Evolutionary conservation across 805 yeast genomes (phyloP).

Genomic region (Metschnikowia rubicola): DNA sequence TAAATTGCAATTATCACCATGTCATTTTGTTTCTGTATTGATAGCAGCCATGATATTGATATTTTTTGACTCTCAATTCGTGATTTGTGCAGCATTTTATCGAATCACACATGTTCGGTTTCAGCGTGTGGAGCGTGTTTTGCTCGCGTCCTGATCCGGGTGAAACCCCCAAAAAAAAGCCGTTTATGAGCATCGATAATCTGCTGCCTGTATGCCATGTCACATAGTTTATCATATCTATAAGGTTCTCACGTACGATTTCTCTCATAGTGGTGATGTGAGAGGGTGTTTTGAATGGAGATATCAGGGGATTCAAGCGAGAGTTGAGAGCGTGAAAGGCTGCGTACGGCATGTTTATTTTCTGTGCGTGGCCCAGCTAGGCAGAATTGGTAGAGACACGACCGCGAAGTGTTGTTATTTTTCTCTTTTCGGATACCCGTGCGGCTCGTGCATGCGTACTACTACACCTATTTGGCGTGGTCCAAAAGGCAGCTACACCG

Average conservation of each 20-base stretch:
- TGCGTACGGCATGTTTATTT: conserved; percentile 16
- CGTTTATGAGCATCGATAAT: too few relatives aligned
- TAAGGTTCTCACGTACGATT: conserved; percentile 22
- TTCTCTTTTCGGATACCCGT: conserved; percentile 13
- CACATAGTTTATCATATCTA: background rate
- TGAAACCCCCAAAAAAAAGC: background rate
- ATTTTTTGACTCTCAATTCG: too few relatives aligned
- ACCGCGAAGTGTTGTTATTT: conserved; percentile 15
- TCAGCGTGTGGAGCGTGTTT: background rate
- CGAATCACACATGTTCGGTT: too few relatives aligned
- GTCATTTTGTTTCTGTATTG: too few relatives aligned
- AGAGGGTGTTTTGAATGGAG: conserved; percentile 2
- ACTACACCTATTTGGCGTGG: too few relatives aligned
- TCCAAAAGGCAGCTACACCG: too few relatives aligned
- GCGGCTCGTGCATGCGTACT: too few relatives aligned
- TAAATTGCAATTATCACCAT: too few relatives aligned
- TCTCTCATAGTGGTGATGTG: conserved; percentile 23
- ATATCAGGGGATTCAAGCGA: conserved; percentile 5
- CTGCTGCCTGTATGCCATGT: background rate
- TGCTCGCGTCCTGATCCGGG: conserved; percentile 1
- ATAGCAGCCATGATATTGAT: too few relatives aligned
- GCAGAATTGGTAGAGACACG: conserved; percentile 19
- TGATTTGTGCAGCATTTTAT: too few relatives aligned
- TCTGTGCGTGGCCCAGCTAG: conserved; percentile 16
- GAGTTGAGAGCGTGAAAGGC: conserved; percentile 5